Evolutionary conservation across 129 eudicot genomes (phyloP), one percentile per base, ranked within the genome.

Genomic region (Flaveria brownii): DNA sequence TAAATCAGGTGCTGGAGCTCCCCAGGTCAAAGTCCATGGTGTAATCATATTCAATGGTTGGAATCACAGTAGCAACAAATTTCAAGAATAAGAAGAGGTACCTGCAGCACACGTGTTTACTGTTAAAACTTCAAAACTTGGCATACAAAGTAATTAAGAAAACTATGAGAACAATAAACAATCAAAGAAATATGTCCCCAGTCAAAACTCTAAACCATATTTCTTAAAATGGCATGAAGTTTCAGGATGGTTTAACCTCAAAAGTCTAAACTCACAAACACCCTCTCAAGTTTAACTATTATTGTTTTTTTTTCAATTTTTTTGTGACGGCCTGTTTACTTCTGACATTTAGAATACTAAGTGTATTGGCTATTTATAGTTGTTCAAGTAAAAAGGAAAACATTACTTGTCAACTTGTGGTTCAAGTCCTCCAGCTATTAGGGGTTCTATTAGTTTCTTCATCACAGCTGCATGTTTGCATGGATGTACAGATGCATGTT

Each of bases 401-500:
- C 50, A 81, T 74, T 87, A 92, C 98, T 91, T 94, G 93, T 91
- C 98, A 71, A 94, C 97, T 94, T 94, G 96, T 52, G 98, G 98
- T 72, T 94, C 98, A 72, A 91, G 87, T 80, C 98, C 98, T 70
- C 96, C 90, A 41, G 97, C 88, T 87, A 91, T 87, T 20, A 91
- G 81, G 71, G 93, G 93, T 81, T 94, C 98, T 73, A 94, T 94
- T 57, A 94, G 86, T 91, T 94, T 94, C 86, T 94, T 94, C 98
- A 94, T 94, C 45, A 94, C 98, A 82, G 93, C 98, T 55, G 96
- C 98, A 76, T 94, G 98, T 47, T 89, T 89, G 82, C 98, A 94
- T 45, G 98, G 98, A 77, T 94, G 98, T 20, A 94, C 93, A 60
- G 98, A 94, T 30, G 98, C 98, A 84, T 94, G 98, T 82, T 94